Evolutionary conservation across 257 asterid species (phyloP), one percentile per base, ranked within the genome.

Genomic region (Gentiana dahurica): DNA sequence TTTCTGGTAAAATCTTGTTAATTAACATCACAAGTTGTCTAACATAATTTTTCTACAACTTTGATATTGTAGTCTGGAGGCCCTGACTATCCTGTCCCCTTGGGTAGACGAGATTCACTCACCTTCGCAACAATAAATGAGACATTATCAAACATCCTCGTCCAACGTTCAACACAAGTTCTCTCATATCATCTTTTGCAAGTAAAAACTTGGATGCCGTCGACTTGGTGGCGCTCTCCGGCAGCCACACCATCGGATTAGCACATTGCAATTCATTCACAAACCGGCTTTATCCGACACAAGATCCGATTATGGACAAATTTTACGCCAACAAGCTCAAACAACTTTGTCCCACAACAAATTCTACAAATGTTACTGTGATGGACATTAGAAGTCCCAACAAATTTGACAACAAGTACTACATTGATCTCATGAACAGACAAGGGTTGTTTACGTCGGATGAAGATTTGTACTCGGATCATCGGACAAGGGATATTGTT

Each of bases 181-280:
- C 59, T 38, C 61, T 80, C 57, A 76, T 85, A 24, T 49, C 60
- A 12, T 69, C 79, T 12, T 81, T 85, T 3, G 76, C 80, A 2
- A 55, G 74, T 12, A 78, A 76, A 49, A 71, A 70, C 70, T 71
- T 82, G 71, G 71, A 77, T 12, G 68, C 86, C 36, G 80, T 86
- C 52, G 95, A 80, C 44, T 82, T 81, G 1, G 88, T 85, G 43
- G 79, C 95, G 0, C 92, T 85, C 51, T 85, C 92, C 10, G 95
- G 95, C 8, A 86, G 86, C 63, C 95, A 85, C 89, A 85, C 95
- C 61, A 85, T 85, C 45, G 95, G 95, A 1, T 24, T 78, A 52
- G 33, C 78, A 57, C 81, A 74, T 39, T 85, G 95, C 77, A 2
- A 38, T 46, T 76, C 95, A 62, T 85, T 85, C 80, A 71, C 82